Conservation (phyloP, 2,329 filamentous ascomycete genomes). For the Aspergillus aculeatus region DNA sequence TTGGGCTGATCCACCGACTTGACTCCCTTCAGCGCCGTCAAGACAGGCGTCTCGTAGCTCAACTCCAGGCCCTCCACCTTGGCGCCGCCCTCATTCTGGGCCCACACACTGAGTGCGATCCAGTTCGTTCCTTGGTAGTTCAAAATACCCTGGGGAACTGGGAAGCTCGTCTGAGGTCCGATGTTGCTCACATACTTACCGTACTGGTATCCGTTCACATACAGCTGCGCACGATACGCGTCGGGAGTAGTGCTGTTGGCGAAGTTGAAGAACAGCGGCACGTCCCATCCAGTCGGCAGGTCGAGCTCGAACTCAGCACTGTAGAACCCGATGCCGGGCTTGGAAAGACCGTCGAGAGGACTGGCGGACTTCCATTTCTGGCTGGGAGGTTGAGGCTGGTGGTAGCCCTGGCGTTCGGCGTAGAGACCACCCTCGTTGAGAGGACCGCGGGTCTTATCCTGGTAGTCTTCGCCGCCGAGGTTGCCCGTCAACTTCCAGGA, state of each 20-base stretch:
- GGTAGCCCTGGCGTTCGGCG: conserved; percentile 56
- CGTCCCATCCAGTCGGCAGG: conserved; percentile 54
- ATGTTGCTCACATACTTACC: conserved; percentile 67
- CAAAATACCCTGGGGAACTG: conserved; percentile 71
- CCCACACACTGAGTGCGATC: conserved; percentile 68
- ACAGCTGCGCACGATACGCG: conserved; percentile 64
- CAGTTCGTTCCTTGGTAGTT: conserved; percentile 70
- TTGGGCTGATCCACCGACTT: conserved; percentile 46
- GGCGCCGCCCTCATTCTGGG: conserved; percentile 57
- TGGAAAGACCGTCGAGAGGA: conserved; percentile 42
- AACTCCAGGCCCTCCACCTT: conserved; percentile 57
- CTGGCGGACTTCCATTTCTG: conserved; percentile 34
- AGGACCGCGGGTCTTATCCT: conserved; percentile 53
- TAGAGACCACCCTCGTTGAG: conserved; percentile 59
- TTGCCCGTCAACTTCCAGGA: conserved; percentile 62
- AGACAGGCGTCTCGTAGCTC: conserved; percentile 50
- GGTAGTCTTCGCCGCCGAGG: conserved; percentile 56
- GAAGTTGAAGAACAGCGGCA: conserved; percentile 56
- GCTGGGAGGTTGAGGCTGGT: conserved; percentile 51
- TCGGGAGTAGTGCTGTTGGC: conserved; percentile 49
- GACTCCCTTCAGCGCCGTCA: conserved; percentile 51
- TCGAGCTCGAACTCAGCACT: conserved; percentile 52
- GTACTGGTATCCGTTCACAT: conserved; percentile 75
- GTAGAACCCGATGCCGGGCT: conserved; percentile 55
- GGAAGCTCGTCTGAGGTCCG: conserved; percentile 71